Percentiles rank a stretch among this genome's conserved stretches.
phyloP scores from a whole-genome alignment of 805 yeast species.

The Hanseniaspora vineae region DNA sequence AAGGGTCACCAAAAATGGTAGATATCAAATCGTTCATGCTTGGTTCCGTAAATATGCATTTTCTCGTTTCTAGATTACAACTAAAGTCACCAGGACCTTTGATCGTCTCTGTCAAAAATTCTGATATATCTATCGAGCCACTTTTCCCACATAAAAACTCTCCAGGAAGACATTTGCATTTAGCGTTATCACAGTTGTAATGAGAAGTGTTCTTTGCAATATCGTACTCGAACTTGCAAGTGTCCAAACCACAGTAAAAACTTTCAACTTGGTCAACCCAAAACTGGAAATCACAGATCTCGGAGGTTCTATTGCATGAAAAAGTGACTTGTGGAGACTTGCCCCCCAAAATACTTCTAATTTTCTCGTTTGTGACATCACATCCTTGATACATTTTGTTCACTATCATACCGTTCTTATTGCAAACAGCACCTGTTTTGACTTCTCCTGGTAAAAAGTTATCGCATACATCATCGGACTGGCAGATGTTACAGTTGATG shows the following conservation, averaged over 20 bases:
- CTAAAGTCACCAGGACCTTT: slow-evolving; percentile 86
- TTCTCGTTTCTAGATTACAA: slow-evolving; percentile 51
- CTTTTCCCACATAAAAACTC: slow-evolving; percentile 87
- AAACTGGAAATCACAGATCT: slow-evolving; percentile 76
- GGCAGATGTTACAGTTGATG: slow-evolving; percentile 84
- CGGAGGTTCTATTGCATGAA: slow-evolving; percentile 59
- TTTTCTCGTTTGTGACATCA: slow-evolving; percentile 83
- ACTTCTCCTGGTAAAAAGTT: slow-evolving; percentile 70
- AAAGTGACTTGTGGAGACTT: slow-evolving; percentile 85
- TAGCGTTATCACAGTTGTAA: slow-evolving; percentile 62
- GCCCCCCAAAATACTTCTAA: slow-evolving; percentile 66
- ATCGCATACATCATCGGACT: slow-evolving; percentile 62
- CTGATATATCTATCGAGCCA: slow-evolving; percentile 91
- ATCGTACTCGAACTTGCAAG: slow-evolving; percentile 63
- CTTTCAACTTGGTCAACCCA: slow-evolving; percentile 90
- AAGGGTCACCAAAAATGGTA: slow-evolving; percentile 90
- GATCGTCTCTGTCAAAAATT: slow-evolving; percentile 80
- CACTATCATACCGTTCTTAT: slow-evolving; percentile 71
- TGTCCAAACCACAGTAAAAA: slow-evolving; percentile 71
- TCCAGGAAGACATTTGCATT: slow-evolving; percentile 87
- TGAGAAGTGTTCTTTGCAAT: slow-evolving; percentile 50
- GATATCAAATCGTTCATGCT: slow-evolving; percentile 87
- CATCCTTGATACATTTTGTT: slow-evolving; percentile 81
- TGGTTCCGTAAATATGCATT: slow-evolving; percentile 83
- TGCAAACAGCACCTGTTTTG: slow-evolving; percentile 62